Evolutionary conservation across 2,329 filamentous ascomycete species (phyloP).

Genomic region (Colletotrichum horii): DNA sequence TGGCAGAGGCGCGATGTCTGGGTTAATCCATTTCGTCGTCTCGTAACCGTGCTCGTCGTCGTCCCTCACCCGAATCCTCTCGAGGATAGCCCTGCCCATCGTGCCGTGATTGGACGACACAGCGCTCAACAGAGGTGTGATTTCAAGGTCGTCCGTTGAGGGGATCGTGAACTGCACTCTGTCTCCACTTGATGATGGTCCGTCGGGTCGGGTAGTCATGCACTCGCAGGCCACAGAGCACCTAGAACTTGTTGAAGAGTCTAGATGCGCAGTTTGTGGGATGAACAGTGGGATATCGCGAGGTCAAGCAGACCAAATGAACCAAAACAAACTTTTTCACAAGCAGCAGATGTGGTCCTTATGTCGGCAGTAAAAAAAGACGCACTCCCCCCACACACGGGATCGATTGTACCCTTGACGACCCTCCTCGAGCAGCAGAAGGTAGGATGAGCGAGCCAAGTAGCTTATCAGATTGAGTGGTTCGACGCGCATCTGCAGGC

Average conservation of each 20-base stretch:
- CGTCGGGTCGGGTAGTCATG: background rate
- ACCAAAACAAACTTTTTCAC: background rate
- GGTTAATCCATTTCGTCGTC: conserved; percentile 55
- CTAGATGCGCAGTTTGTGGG: background rate
- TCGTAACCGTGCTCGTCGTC: conserved; percentile 30
- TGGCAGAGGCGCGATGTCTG: conserved; percentile 45
- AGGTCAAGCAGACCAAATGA: background rate
- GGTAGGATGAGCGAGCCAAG: background rate
- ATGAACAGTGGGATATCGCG: background rate
- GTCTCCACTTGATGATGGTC: background rate
- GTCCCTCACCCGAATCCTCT: conserved; percentile 15
- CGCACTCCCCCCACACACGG: background rate
- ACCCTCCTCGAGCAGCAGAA: background rate
- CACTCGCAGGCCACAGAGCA: background rate
- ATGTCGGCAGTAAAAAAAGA: conserved; percentile 3
- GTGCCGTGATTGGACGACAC: background rate
- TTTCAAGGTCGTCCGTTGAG: background rate
- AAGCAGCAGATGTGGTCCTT: background rate
- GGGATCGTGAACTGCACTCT: background rate
- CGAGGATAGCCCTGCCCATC: conserved; percentile 7
- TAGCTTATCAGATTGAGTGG: conserved; percentile 16
- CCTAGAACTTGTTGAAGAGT: background rate
- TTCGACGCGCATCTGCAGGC: background rate
- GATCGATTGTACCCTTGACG: background rate
- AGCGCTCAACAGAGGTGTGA: background rate